A percentile compares a stretch with the other conserved stretches of the same genome.
phyloP scores from a whole-genome alignment of 768 basidiomycete species.

The Lactifluus echinatus region DNA sequence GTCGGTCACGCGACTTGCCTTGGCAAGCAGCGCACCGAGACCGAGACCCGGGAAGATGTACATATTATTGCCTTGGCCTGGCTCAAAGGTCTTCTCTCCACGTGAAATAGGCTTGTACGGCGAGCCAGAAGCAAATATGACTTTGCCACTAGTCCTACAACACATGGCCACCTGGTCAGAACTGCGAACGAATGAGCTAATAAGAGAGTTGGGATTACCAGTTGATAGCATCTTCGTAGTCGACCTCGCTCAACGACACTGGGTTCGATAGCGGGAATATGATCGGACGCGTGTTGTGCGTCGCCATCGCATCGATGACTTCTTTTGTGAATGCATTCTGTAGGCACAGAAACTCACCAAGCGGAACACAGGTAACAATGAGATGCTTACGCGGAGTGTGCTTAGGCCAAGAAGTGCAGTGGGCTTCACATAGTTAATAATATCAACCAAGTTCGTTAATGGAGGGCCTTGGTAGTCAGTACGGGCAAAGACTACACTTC shows the following conservation, averaged over 20 bases:
- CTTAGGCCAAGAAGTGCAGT: constrained; percentile 86
- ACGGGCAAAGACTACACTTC: constrained; percentile 63
- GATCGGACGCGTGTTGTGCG: constrained; percentile 75
- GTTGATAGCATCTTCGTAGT: constrained; percentile 64
- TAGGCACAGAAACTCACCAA: constrained; percentile 11
- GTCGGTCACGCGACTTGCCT: constrained; percentile 67
- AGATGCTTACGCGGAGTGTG: constrained; percentile 50
- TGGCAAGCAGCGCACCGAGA: constrained; percentile 64
- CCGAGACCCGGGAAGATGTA: constrained; percentile 78
- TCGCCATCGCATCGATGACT: constrained; percentile 72
- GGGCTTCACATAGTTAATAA: constrained; percentile 75
- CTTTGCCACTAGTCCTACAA: constrained; percentile 43
- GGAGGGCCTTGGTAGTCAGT: constrained; percentile 71
- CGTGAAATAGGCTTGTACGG: constrained; percentile 66
- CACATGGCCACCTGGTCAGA: not conserved
- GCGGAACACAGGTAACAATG: constrained; percentile 1
- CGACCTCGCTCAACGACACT: constrained; percentile 69
- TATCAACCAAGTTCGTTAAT: constrained; percentile 68
- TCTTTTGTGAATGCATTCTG: constrained; percentile 68
- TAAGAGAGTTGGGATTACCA: constrained; percentile 35
- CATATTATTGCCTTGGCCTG: constrained; percentile 96
- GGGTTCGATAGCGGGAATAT: constrained; percentile 93
- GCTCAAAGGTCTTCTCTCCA: constrained; percentile 50
- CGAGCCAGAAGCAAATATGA: constrained; percentile 83
- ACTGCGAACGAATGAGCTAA: not conserved